Evolutionary conservation across 805 yeast species (phyloP).

Genomic region (Wickerhamiella azyma): DNA sequence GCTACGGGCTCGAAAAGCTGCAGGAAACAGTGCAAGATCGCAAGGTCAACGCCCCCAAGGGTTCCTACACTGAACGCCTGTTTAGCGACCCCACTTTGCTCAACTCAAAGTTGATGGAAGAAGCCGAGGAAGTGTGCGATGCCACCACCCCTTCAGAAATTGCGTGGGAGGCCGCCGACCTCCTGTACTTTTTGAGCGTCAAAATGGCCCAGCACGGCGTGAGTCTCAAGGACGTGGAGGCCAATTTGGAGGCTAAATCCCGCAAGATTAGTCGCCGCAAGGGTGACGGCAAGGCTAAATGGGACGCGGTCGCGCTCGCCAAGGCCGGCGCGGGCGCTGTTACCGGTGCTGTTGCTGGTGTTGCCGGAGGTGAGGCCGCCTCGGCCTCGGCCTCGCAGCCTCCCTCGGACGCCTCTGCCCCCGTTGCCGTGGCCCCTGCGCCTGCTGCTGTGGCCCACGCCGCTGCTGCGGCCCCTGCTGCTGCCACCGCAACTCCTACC

Average conservation of each 20-base stretch:
- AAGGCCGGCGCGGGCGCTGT: constrained; percentile 11
- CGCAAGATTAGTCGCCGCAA: constrained; percentile 80
- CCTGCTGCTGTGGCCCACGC: no score
- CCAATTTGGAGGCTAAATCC: constrained; percentile 68
- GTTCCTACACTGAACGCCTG: constrained; percentile 86
- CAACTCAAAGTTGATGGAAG: constrained; percentile 79
- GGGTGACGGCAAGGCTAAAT: constrained; percentile 90
- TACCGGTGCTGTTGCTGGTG: not conserved
- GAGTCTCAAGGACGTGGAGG: constrained; percentile 64
- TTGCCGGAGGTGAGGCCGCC: not conserved
- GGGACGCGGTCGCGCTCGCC: constrained; percentile 25
- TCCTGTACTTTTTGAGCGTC: constrained; percentile 52
- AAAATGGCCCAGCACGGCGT: constrained; percentile 68
- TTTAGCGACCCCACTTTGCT: constrained; percentile 65
- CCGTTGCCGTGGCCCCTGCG: not conserved
- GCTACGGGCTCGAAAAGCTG: constrained; percentile 51
- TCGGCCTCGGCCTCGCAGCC: constrained; percentile 13
- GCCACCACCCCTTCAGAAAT: constrained; percentile 57
- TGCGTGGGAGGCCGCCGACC: constrained; percentile 96
- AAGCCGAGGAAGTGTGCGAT: constrained; percentile 88
- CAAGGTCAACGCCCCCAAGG: constrained; percentile 60
- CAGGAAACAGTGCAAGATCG: constrained; percentile 56
- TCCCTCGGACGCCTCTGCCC: constrained; percentile 25
- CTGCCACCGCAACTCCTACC: not conserved
- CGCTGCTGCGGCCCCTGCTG: not conserved